These are phyloP conservation scores for Populus euphratica DNA, from an alignment of 345 rosid species.

Conservation along the genomic window DNA sequence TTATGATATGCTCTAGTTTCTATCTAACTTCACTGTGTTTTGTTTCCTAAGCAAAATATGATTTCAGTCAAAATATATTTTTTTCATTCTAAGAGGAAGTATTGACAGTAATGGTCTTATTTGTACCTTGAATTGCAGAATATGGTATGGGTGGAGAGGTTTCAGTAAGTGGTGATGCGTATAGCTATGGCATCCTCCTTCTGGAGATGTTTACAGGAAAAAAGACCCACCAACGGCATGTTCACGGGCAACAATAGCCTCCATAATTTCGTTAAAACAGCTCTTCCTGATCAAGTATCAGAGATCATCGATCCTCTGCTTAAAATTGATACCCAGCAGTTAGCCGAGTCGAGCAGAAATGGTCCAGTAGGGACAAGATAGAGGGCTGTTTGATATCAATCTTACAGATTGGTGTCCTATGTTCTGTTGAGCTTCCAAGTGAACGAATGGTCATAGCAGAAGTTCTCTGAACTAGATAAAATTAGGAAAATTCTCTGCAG, in stretches of 20 bases:
- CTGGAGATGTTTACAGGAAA: conserved; percentile 8
- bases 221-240: background rate
- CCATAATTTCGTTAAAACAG: background rate
- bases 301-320: background rate
- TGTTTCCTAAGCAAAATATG: too few relatives aligned
- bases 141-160: conserved; percentile 1
- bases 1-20: too few relatives aligned
- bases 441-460: background rate
- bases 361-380: background rate
- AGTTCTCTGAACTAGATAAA: background rate
- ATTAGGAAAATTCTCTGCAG: background rate
- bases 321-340: background rate
- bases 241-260: background rate
- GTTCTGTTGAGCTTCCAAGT: background rate
- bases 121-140: background rate
- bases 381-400: background rate
- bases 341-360: background rate
- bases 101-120: background rate
- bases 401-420: background rate
- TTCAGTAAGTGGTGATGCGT: conserved; percentile 8
- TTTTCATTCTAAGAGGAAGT: background rate
- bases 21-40: too few relatives aligned
- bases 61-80: too few relatives aligned
- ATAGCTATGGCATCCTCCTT: conserved; percentile 18
- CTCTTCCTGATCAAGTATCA: background rate